Evolutionary conservation across 2,329 filamentous ascomycete genomes (phyloP).

Genomic region (Rutstroemia sp.): DNA sequence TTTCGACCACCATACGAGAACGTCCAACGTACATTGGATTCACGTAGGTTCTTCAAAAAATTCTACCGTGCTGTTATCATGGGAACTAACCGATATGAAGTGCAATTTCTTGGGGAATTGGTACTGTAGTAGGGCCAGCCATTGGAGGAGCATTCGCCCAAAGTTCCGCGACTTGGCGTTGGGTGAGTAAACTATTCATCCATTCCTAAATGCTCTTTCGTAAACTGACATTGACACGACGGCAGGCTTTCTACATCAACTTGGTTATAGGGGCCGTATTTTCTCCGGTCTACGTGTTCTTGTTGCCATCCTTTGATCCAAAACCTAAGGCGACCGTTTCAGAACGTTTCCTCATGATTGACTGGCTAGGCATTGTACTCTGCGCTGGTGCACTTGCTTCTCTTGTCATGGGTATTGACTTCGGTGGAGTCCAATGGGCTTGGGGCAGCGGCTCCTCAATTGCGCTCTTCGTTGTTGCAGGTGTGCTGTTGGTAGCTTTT

Average conservation of each 20-base stretch:
- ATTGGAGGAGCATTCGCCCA: conserved; percentile 34
- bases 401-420: neutral
- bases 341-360: conserved; percentile 19
- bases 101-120: neutral
- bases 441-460: conserved; percentile 12
- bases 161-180: conserved; percentile 37
- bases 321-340: neutral
- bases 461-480: conserved; percentile 34
- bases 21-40: conserved; percentile 20
- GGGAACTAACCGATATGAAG: neutral
- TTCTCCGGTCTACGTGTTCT: neutral
- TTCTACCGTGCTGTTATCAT: neutral
- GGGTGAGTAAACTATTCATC: conserved; percentile 18
- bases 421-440: neutral
- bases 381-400: conserved; percentile 13
- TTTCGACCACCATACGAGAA: conserved; percentile 30
- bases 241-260: neutral
- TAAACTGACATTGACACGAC: too few species aligned
- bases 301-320: neutral
- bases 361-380: conserved; percentile 28
- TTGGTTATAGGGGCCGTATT: neutral
- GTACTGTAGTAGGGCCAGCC: neutral
- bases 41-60: neutral
- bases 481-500: conserved; percentile 25
- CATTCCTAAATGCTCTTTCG: too few species aligned